phyloP scores from a whole-genome alignment of 805 yeast genomes.

The Novakomyces olei region DNA sequence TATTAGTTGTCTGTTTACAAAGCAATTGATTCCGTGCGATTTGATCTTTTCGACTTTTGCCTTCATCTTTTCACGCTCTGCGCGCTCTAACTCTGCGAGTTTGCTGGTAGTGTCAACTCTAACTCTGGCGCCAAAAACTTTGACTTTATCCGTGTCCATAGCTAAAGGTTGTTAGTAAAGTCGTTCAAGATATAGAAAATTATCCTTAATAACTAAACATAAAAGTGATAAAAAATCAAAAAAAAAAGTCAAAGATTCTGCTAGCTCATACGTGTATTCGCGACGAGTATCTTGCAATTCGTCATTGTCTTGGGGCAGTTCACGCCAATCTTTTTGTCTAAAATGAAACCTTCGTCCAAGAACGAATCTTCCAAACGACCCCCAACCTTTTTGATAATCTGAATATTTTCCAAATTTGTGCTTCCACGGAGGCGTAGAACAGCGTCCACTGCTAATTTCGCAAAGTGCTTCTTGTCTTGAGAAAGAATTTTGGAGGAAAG shows the following conservation, averaged over 20 bases:
- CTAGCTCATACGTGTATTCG: too few relatives aligned
- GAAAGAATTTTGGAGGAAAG: constrained; percentile 77
- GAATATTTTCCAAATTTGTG: constrained; percentile 76
- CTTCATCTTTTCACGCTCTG: constrained; percentile 86
- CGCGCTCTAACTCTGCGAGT: constrained; percentile 80
- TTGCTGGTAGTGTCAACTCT: constrained; percentile 88
- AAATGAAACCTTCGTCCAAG: constrained; percentile 85
- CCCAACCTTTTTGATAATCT: constrained; percentile 80
- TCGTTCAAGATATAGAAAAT: too few relatives aligned
- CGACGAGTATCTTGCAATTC: constrained; percentile 71
- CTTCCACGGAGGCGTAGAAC: constrained; percentile 69
- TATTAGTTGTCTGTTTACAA: constrained; percentile 87
- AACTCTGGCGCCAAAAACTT: constrained; percentile 92
- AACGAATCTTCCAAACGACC: constrained; percentile 81
- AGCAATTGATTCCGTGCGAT: constrained; percentile 66
- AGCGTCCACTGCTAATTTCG: constrained; percentile 85
- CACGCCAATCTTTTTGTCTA: constrained; percentile 80
- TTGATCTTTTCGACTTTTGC: constrained; percentile 71
- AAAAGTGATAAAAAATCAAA: too few relatives aligned
- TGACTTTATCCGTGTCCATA: constrained; percentile 91
- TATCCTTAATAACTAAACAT: too few relatives aligned
- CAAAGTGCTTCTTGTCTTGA: constrained; percentile 82
- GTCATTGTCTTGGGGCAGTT: constrained; percentile 72
- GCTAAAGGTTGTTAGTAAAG: too few relatives aligned
- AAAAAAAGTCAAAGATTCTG: constrained; percentile 23